These are phyloP conservation scores for Geum urbanum DNA, from an alignment of 306 rosid genomes.

Conservation along the genomic window DNA sequence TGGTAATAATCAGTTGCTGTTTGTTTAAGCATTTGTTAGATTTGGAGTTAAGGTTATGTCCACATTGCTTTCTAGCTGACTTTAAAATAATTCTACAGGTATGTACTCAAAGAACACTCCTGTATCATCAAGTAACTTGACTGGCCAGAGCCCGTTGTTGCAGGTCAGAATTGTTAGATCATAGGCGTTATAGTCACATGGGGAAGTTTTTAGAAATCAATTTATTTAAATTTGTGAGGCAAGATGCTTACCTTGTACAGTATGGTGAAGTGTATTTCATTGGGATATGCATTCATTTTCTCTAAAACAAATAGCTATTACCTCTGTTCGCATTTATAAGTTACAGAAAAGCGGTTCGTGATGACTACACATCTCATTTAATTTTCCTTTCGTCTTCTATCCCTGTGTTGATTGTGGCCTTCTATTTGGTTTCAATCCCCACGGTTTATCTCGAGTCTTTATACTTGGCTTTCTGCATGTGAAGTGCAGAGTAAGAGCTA, in stretches of 20 bases:
- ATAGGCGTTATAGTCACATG: conserved; percentile 21
- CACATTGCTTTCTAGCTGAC: conserved; percentile 6
- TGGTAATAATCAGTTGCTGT: conserved; percentile 35
- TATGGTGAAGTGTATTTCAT: neutral
- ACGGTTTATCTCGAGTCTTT: neutral
- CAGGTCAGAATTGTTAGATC: conserved; percentile 44
- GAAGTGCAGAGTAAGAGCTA: neutral
- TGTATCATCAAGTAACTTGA: conserved; percentile 52
- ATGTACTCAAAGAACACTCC: conserved; percentile 63
- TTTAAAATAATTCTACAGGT: conserved; percentile 39
- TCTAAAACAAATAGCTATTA: neutral
- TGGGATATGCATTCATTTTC: neutral
- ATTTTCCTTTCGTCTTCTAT: neutral
- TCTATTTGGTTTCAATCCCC: neutral
- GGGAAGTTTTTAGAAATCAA: conserved; percentile 6
- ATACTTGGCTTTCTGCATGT: neutral
- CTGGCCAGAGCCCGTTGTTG: conserved; percentile 55
- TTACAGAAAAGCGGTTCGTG: conserved; percentile 1
- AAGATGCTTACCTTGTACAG: neutral
- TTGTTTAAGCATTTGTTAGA: conserved; percentile 20
- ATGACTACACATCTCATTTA: neutral
- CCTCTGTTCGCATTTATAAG: neutral
- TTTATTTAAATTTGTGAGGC: conserved; percentile 6
- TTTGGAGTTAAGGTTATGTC: conserved; percentile 17
- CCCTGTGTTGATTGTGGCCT: neutral